phyloP scores from a whole-genome alignment of 495 filamentous ascomycete species.

The Hypoxylon subgilvum region DNA sequence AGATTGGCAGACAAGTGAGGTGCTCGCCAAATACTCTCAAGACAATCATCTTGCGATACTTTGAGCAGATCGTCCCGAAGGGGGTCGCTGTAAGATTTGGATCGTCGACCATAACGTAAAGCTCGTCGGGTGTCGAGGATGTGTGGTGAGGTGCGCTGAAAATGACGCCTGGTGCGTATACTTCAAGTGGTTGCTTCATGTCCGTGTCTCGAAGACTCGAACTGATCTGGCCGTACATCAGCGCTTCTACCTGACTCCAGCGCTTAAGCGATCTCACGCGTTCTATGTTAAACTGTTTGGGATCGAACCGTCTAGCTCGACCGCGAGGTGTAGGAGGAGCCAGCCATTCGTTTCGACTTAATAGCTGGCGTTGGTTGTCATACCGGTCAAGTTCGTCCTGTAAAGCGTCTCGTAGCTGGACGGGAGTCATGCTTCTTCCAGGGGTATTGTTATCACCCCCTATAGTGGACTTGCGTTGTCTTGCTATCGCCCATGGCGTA shows the following conservation, averaged over 20 bases:
- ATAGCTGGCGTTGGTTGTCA: background rate
- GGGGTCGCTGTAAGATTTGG: constrained; percentile 29
- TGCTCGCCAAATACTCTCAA: constrained; percentile 22
- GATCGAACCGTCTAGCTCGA: background rate
- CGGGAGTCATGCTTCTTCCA: background rate
- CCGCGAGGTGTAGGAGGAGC: constrained; percentile 9
- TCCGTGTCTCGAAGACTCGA: constrained; percentile 24
- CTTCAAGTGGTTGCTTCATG: background rate
- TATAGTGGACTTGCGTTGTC: background rate
- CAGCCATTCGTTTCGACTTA: constrained; percentile 19
- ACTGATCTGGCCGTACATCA: constrained; percentile 11
- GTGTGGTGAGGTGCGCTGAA: constrained; percentile 32
- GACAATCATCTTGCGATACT: constrained; percentile 39
- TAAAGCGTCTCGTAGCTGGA: background rate
- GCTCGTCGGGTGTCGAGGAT: background rate
- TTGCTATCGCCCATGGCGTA: background rate
- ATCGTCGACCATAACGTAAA: constrained; percentile 20
- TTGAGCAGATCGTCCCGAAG: constrained; percentile 28
- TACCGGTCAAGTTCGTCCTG: constrained; percentile 22
- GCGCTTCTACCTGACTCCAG: constrained; percentile 2
- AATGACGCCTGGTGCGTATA: constrained; percentile 21
- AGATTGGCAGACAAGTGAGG: constrained; percentile 32
- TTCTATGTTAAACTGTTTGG: constrained; percentile 8
- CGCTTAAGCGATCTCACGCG: background rate
- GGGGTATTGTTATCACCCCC: background rate